Evolutionary conservation across 768 basidiomycete genomes (phyloP).

Genomic region (Boletus sp.): DNA sequence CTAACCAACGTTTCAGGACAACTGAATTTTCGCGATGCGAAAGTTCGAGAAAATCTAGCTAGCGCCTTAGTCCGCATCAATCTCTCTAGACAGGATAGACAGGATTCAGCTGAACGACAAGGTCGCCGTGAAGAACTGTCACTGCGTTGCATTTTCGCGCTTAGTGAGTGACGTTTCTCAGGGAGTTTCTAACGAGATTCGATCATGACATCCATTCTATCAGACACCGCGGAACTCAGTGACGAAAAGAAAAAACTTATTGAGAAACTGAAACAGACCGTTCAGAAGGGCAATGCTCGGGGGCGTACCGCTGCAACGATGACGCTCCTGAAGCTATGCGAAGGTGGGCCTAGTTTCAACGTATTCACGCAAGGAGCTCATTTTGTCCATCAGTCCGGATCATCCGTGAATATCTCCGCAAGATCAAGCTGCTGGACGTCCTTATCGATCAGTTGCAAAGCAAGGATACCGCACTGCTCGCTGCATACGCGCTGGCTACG

Average conservation of each 20-base stretch:
- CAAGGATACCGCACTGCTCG: constrained; percentile 18
- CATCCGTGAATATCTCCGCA: constrained; percentile 10
- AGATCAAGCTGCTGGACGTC: constrained; percentile 2
- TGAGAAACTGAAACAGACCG: constrained; percentile 2
- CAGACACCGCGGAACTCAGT: constrained; percentile 6
- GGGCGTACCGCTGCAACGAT: constrained; percentile 25
- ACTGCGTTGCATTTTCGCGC: constrained; percentile 17
- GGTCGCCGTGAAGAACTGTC: neutral
- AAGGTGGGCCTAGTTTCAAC: constrained; percentile 8
- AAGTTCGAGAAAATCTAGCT: constrained; percentile 19
- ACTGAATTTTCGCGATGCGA: constrained; percentile 1
- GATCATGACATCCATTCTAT: neutral
- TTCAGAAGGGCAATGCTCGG: neutral
- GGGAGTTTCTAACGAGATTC: neutral
- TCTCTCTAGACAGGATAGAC: neutral
- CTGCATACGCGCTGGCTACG: constrained; percentile 19
- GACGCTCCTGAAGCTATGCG: constrained; percentile 20
- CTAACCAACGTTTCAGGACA: constrained; percentile 1
- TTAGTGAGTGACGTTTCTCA: constrained; percentile 6
- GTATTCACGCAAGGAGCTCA: neutral
- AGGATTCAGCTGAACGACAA: neutral
- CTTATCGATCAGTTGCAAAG: constrained; percentile 19
- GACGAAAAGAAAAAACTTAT: constrained; percentile 11
- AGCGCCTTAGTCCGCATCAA: constrained; percentile 11
- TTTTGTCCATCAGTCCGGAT: constrained; percentile 1